Percentiles rank a stretch among this genome's conserved stretches.
Conservation (phyloP, 306 rosid genomes). For the Vigna unguiculata region DNA sequence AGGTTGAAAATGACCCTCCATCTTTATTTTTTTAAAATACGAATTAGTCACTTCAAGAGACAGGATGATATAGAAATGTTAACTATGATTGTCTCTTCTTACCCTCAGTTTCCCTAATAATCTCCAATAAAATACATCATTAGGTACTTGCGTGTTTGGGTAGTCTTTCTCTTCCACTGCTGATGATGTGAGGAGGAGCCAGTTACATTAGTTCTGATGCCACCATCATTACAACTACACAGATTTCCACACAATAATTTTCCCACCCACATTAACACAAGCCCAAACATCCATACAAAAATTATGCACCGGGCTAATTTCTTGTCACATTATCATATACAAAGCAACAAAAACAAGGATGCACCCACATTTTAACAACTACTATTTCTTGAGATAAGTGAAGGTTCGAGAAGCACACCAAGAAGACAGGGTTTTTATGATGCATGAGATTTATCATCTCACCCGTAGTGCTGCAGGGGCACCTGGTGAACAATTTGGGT, state of each 20-base stretch:
- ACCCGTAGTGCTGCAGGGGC: slow-evolving; percentile 86
- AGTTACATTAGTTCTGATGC: slow-evolving; percentile 47
- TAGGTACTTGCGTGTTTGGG: slow-evolving; percentile 28
- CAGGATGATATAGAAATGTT: slow-evolving; percentile 15
- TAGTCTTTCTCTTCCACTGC: slow-evolving; percentile 25
- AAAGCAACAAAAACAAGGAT: slow-evolving; percentile 52
- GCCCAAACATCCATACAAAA: slow-evolving; percentile 51
- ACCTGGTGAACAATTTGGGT: slow-evolving; percentile 87
- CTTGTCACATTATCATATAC: slow-evolving; percentile 59
- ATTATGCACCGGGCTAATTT: slow-evolving; percentile 47
- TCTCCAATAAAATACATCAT: slow-evolving; percentile 19
- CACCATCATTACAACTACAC: slow-evolving; percentile 46
- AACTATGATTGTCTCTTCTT: slow-evolving; percentile 28
- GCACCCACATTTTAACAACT: slow-evolving; percentile 53
- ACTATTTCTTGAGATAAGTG: slow-evolving; percentile 46
- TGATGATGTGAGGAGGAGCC: slow-evolving; percentile 41
- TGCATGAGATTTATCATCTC: slow-evolving; percentile 62
- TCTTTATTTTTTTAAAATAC: slow-evolving; percentile 1
- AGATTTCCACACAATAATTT: slow-evolving; percentile 44
- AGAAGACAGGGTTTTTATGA: slow-evolving; percentile 41
- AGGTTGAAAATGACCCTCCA: slow-evolving; percentile 37
- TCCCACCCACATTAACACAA: slow-evolving; percentile 46
- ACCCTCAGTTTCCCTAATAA: slow-evolving; percentile 29
- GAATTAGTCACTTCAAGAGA: background rate
- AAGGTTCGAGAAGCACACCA: slow-evolving; percentile 45